A percentile compares a stretch with the other conserved stretches of the same genome.
Evolutionary conservation across 495 filamentous ascomycete species (phyloP).

Genomic region (Penicillium lagena): DNA sequence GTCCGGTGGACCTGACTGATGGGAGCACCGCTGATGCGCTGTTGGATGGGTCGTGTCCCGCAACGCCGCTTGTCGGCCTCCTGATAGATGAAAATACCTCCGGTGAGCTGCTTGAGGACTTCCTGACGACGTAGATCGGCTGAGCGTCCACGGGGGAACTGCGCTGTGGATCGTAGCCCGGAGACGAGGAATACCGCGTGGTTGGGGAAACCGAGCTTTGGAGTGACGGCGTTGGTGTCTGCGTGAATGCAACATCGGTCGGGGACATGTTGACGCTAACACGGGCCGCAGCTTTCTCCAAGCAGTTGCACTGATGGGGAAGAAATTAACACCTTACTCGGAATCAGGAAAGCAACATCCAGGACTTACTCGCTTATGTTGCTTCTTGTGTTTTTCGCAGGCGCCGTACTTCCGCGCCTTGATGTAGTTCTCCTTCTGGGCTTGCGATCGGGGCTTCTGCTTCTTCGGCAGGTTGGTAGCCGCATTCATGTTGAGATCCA

Average conservation of each 20-base stretch:
- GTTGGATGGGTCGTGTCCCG: constrained; percentile 3
- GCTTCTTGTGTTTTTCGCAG: constrained; percentile 43
- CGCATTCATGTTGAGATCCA: constrained; percentile 45
- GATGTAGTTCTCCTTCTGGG: constrained; percentile 44
- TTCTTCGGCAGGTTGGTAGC: constrained; percentile 38
- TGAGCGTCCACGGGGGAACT: constrained; percentile 1
- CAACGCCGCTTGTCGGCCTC: not conserved
- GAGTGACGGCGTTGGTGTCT: constrained; percentile 1
- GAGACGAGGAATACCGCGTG: constrained; percentile 2
- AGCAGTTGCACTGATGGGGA: constrained; percentile 34
- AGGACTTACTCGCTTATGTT: constrained; percentile 38
- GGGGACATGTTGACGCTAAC: constrained; percentile 13
- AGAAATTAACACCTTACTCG: constrained; percentile 13
- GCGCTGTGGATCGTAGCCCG: constrained; percentile 7
- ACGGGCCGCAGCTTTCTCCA: constrained; percentile 30
- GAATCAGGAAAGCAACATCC: not conserved
- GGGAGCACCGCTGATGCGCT: constrained; percentile 1
- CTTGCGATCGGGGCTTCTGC: constrained; percentile 38
- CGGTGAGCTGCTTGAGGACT: not conserved
- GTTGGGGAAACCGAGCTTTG: constrained; percentile 5
- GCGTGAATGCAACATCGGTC: constrained; percentile 5
- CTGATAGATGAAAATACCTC: not conserved
- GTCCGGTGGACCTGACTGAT: not conserved
- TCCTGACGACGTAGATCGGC: constrained; percentile 4
- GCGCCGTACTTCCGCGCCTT: constrained; percentile 41